Conservation (phyloP, 345 rosid genomes). For the Rhizophora apiculata region DNA sequence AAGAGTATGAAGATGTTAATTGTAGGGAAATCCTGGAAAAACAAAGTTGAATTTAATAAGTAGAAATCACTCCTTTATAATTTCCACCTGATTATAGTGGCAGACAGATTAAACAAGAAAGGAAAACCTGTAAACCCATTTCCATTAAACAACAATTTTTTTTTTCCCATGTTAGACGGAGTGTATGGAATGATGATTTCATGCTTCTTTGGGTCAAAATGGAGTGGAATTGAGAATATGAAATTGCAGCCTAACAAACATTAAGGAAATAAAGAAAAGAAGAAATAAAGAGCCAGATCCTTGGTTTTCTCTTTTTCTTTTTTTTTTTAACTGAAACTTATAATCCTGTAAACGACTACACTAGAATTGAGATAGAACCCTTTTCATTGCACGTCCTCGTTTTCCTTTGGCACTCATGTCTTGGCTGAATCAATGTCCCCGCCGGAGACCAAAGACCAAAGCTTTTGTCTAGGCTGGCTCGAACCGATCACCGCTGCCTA, state of each 20-base stretch:
- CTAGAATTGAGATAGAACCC: too few species aligned
- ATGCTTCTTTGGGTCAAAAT: too few species aligned
- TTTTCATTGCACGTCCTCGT: too few species aligned
- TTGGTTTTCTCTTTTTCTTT: too few species aligned
- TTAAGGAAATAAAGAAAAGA: not conserved
- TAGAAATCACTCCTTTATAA: not conserved
- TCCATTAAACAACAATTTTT: too few species aligned
- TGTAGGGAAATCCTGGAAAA: too few species aligned
- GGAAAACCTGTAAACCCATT: not conserved
- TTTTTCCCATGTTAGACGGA: too few species aligned
- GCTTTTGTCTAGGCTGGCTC: slow-evolving; percentile 46
- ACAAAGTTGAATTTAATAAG: too few species aligned
- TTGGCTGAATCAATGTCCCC: slow-evolving; percentile 44
- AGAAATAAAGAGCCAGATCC: not conserved
- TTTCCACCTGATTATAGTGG: not conserved
- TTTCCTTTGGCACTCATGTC: not conserved
- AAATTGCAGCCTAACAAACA: not conserved
- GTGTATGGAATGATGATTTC: too few species aligned
- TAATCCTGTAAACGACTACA: too few species aligned
- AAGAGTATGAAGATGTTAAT: too few species aligned
- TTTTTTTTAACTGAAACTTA: too few species aligned
- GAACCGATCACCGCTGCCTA: not conserved
- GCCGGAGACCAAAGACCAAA: slow-evolving; percentile 36
- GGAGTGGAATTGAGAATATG: not conserved
- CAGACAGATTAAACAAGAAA: not conserved